These are phyloP conservation scores for Plasmodium gonderi DNA, from an alignment of 169 alveolate genomes.

Conservation along the genomic window DNA sequence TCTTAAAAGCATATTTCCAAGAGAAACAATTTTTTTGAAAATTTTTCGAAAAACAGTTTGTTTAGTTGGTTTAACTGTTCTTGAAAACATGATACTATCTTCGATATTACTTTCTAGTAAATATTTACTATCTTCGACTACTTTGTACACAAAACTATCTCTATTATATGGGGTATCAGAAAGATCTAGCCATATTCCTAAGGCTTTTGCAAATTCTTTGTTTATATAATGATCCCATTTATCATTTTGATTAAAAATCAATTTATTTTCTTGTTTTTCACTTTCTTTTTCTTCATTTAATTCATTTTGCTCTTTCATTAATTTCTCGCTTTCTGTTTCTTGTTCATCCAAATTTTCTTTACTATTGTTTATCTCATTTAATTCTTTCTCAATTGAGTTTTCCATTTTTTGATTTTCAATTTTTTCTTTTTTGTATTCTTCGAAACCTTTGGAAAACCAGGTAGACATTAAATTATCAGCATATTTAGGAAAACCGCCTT, in stretches of 20 bases:
- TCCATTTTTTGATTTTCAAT: conserved; percentile 41
- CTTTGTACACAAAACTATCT: conserved; percentile 58
- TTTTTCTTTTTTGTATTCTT: conserved; percentile 61
- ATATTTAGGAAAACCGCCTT: conserved; percentile 62
- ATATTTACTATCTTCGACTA: conserved; percentile 82
- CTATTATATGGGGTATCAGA: conserved; percentile 44
- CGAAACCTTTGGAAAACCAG: conserved; percentile 71
- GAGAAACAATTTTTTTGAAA: conserved; percentile 72
- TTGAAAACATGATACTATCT: conserved; percentile 80
- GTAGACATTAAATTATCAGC: conserved; percentile 56
- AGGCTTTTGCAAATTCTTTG: conserved; percentile 76
- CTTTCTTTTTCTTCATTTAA: conserved; percentile 20
- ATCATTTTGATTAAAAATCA: conserved; percentile 77
- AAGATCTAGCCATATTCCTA: conserved; percentile 77
- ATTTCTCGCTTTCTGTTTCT: background rate
- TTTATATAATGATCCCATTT: conserved; percentile 85
- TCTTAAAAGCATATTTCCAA: conserved; percentile 78
- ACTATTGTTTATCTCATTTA: background rate
- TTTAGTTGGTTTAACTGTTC: conserved; percentile 80
- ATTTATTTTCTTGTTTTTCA: conserved; percentile 53
- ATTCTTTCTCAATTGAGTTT: conserved; percentile 12
- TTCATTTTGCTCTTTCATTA: conserved; percentile 19
- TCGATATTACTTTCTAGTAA: conserved; percentile 82
- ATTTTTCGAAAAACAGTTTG: conserved; percentile 77
- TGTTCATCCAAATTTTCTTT: background rate